Conservation (phyloP, 2,329 filamentous ascomycete species). For the Cladosporium sp. region DNA sequence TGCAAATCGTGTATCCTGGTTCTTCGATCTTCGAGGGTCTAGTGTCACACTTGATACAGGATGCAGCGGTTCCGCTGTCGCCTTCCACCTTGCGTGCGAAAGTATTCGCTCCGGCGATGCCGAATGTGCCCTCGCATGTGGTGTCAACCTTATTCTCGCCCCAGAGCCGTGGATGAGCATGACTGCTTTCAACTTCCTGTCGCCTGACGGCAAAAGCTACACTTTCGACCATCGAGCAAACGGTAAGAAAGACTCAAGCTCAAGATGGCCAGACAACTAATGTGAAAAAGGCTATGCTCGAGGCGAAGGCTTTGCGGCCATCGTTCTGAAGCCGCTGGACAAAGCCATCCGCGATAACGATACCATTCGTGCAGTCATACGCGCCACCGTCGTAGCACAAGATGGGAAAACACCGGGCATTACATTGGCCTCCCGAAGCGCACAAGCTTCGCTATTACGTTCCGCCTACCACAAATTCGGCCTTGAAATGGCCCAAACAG, state of each 20-base stretch:
- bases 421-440: slow-evolving; percentile 34
- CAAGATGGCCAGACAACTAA: slow-evolving; percentile 30
- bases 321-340: slow-evolving; percentile 27
- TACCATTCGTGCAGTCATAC: slow-evolving; percentile 16
- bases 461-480: slow-evolving; percentile 34
- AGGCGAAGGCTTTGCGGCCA: slow-evolving; percentile 31
- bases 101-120: slow-evolving; percentile 11
- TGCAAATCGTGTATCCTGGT: slow-evolving; percentile 18
- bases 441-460: slow-evolving; percentile 35
- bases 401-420: slow-evolving; percentile 28
- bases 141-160: slow-evolving; percentile 26
- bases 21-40: slow-evolving; percentile 17
- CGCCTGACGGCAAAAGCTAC: slow-evolving; percentile 25
- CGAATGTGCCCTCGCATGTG: slow-evolving; percentile 17
- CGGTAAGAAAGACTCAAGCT: slow-evolving; percentile 32
- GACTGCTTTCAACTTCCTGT: slow-evolving; percentile 28
- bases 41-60: slow-evolving; percentile 18
- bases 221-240: slow-evolving; percentile 38
- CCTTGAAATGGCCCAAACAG: slow-evolving; percentile 22
- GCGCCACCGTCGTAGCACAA: slow-evolving; percentile 10
- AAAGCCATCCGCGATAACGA: slow-evolving; percentile 17
- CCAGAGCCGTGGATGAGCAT: slow-evolving; percentile 21
- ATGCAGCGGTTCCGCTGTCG: slow-evolving; percentile 12
- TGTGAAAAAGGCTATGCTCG: slow-evolving; percentile 50
- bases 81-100: slow-evolving; percentile 16